phyloP scores from a whole-genome alignment of 371 early-diverging fungal species.

The Mucor irregularis region DNA sequence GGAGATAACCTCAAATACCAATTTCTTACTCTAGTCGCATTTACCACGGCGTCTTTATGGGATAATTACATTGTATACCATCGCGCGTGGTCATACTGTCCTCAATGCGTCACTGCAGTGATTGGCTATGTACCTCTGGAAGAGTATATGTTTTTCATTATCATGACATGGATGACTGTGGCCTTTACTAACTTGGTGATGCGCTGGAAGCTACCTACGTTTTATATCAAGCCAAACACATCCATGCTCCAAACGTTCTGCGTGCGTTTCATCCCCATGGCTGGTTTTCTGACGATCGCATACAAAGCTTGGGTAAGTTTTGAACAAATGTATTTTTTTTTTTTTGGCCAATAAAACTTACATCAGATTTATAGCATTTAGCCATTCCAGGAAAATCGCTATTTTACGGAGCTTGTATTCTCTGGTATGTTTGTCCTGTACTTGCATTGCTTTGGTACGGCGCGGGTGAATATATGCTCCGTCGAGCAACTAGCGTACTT shows the following conservation, averaged over 20 bases:
- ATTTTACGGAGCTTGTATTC: constrained; percentile 60
- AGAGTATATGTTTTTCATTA: constrained; percentile 65
- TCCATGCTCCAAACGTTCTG: constrained; percentile 24
- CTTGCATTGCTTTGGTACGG: constrained; percentile 58
- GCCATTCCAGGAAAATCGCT: constrained; percentile 40
- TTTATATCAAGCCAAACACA: constrained; percentile 31
- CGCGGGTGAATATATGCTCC: constrained; percentile 55
- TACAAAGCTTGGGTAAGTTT: constrained; percentile 42
- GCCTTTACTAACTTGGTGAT: constrained; percentile 43
- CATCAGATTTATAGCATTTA: constrained; percentile 15
- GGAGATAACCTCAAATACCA: constrained; percentile 45
- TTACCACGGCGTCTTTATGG: constrained; percentile 63
- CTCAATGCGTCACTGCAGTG: constrained; percentile 49
- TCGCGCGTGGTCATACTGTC: constrained; percentile 57
- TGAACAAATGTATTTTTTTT: neutral
- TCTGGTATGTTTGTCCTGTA: constrained; percentile 58
- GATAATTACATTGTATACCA: constrained; percentile 63
- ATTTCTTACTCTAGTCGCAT: constrained; percentile 45
- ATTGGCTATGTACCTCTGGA: constrained; percentile 67
- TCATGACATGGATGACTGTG: constrained; percentile 58
- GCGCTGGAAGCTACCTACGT: constrained; percentile 45
- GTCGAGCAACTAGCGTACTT: constrained; percentile 29
- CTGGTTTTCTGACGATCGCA: constrained; percentile 27
- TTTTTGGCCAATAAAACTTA: too few species aligned
- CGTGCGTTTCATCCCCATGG: constrained; percentile 39